Base-by-base conservation (phyloP, 2,329 filamentous ascomycete genomes). In the Aspergillus puulaauensis region DNA sequence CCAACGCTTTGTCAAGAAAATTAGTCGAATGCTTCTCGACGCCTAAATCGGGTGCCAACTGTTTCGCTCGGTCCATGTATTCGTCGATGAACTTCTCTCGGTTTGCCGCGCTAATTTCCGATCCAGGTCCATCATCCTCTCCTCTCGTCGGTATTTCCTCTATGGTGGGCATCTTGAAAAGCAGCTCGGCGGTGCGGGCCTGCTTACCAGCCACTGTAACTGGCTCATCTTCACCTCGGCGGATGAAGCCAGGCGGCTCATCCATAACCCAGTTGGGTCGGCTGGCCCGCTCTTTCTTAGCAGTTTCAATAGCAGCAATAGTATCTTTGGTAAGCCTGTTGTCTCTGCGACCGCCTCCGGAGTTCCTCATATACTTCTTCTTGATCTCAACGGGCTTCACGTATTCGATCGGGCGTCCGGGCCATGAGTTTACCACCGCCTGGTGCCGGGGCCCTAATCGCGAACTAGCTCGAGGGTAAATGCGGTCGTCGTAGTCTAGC, bases 221-320 rank as follows among this genome's bases (percentile, higher is more conserved):
- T 1, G 83, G 83, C 71, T 84, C 80, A 71, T 98, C 93, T 65
- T 93, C 90, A 24, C 95, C 95, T 58, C 95, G 89, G 52, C 83
- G 83, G 17, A 96, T 83, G 70, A 96, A 99, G 6, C 95, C 95
- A 3, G 85, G 77, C 0, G 95, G 95, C 71, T 95, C 91, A 67
- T 98, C 95, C 78, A 96, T 88, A 33, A 98, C 83, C 91, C 92
- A 97, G 74, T 93, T 95, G 0, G 93, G 93, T 19, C 93, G 87
- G 62, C 88, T 91, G 55, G 92, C 91, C 60, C 87, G 87, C 63
- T 88, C 86, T 41, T 86, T 82, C 66, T 90, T 93, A 64, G 97
- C 91, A 7, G 89, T 88, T 74, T 97, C 93, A 6, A 92, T 79
- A 2, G 88, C 88, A 37, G 90, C 90, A 54, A 90, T 79, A 0